These are phyloP conservation scores for Fusarium sp. DNA, from an alignment of 2,329 filamentous ascomycete genomes.

Conservation along the genomic window DNA sequence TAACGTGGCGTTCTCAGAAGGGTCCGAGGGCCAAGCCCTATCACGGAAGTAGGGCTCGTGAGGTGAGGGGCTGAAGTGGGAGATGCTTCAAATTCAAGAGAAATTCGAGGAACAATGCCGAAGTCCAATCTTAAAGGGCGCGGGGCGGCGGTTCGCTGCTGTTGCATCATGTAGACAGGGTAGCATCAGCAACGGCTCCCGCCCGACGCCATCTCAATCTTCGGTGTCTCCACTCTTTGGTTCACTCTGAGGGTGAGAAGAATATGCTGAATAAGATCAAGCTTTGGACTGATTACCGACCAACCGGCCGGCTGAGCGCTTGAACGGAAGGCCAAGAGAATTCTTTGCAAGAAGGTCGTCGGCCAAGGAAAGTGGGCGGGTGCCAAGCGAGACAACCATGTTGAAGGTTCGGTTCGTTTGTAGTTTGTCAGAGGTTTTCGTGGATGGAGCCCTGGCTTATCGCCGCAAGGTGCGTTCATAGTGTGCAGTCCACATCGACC, in stretches of 20 bases:
- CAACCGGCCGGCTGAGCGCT: slow-evolving; percentile 26
- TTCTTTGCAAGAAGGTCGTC: slow-evolving; percentile 1
- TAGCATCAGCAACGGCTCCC: slow-evolving; percentile 35
- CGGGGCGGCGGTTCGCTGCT: slow-evolving; percentile 25
- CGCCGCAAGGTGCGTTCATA: background rate
- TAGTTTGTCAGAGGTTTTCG: background rate
- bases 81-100: slow-evolving; percentile 20
- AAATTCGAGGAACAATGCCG: slow-evolving; percentile 7
- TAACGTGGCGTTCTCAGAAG: slow-evolving; percentile 42
- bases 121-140: slow-evolving; percentile 27
- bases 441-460: background rate
- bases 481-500: slow-evolving; percentile 6
- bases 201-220: slow-evolving; percentile 26
- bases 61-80: slow-evolving; percentile 13
- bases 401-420: background rate
- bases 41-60: slow-evolving; percentile 26
- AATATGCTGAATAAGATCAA: background rate
- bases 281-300: slow-evolving; percentile 18
- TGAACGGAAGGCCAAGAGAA: slow-evolving; percentile 17
- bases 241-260: background rate
- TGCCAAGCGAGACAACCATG: background rate
- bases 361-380: slow-evolving; percentile 1
- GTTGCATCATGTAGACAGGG: slow-evolving; percentile 27
- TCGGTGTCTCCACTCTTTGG: slow-evolving; percentile 18
- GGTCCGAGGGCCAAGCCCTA: slow-evolving; percentile 29